A percentile compares a stretch with the other conserved stretches of the same genome.
Evolutionary conservation across 2,329 filamentous ascomycete genomes (phyloP).

Genomic region (Immersiporthe knoxdaviesiana): DNA sequence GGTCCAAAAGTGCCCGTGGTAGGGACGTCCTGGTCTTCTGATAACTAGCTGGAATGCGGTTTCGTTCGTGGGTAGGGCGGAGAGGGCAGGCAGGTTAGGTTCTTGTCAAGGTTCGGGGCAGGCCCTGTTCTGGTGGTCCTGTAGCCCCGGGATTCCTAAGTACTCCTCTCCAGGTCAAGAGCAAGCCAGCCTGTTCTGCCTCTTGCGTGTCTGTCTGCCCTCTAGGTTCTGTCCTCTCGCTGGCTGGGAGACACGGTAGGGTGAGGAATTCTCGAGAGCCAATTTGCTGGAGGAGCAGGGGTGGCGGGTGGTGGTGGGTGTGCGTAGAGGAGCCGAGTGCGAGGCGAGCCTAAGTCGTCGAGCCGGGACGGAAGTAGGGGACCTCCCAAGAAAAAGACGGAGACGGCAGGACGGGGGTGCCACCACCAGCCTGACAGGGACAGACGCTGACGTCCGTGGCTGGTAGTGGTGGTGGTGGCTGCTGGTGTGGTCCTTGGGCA

Average conservation of each 20-base stretch:
- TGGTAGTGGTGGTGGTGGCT: not conserved
- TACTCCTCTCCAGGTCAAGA: not conserved
- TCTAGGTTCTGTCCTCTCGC: not conserved
- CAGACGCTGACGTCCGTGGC: slow-evolving; percentile 4
- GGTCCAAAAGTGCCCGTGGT: not conserved
- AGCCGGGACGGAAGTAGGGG: not conserved
- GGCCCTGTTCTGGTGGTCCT: not conserved
- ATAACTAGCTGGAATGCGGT: slow-evolving; percentile 12
- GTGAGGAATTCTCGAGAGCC: not conserved
- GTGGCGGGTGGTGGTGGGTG: not conserved
- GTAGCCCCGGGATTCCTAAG: not conserved
- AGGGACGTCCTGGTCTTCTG: slow-evolving; percentile 2
- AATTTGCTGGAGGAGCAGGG: slow-evolving; percentile 4
- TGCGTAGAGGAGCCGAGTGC: not conserved
- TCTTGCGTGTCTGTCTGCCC: not conserved
- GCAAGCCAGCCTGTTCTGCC: not conserved
- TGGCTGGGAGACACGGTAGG: not conserved
- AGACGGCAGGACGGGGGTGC: not conserved
- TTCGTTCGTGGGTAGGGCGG: slow-evolving; percentile 3
- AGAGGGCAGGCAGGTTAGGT: not conserved
- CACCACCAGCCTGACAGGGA: not conserved
- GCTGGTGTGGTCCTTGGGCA: not conserved
- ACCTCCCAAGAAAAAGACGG: not conserved
- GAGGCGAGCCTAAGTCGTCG: not conserved
- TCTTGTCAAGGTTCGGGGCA: not conserved